Base-by-base conservation (phyloP, 176 grass and related monocot species). In the Themeda triandra region DNA sequence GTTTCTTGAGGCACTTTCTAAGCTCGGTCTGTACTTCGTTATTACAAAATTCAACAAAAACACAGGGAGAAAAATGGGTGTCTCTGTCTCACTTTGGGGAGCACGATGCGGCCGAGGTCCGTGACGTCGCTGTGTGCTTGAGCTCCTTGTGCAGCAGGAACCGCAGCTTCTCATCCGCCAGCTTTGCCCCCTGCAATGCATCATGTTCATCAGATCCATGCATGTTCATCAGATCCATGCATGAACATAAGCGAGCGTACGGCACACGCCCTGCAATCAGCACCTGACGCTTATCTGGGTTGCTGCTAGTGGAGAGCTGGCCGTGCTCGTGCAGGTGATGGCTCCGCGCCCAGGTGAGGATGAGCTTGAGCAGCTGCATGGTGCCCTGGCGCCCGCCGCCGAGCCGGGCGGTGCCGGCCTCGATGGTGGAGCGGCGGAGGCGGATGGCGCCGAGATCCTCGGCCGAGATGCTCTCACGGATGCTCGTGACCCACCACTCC, bases 81-180 rank as follows among this genome's bases (percentile, higher is more conserved):
- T 42, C 10, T 42, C 45, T 84, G 45, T 78, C 91, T 93, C 89
- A 98, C 95, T 86, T 98, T 98, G 70, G 92, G 95, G 41, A 95
- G 91, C 71, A 98, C 95, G 77, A 98, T 95, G 75, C 95, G 89
- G 33, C 92, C 95, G 31, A 98, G 83, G 80, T 58, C 39, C 39
- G 0, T 85, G 5, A 98, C 91, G 69, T 98, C 95, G 80, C 95
- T 98, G 83, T n/a, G n/a, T 95, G 92, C 91, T 98, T 98, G 37
- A 98, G 80, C 67, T 95, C 95, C 89, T 95, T 98, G 83, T 93
- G 92, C 78, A 98, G 85, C 33, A 98, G 85, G 85, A 92, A 93
- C 29, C 87, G 84, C 68, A 95, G 82, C 58, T 95, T 98, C 80
- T 90, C 92, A 25, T 98, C 92, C 13, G 83, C 29, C 91, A 3